These are phyloP conservation scores for Curvularia sp. DNA, from an alignment of 2,329 filamentous ascomycete genomes.

Conservation along the genomic window DNA sequence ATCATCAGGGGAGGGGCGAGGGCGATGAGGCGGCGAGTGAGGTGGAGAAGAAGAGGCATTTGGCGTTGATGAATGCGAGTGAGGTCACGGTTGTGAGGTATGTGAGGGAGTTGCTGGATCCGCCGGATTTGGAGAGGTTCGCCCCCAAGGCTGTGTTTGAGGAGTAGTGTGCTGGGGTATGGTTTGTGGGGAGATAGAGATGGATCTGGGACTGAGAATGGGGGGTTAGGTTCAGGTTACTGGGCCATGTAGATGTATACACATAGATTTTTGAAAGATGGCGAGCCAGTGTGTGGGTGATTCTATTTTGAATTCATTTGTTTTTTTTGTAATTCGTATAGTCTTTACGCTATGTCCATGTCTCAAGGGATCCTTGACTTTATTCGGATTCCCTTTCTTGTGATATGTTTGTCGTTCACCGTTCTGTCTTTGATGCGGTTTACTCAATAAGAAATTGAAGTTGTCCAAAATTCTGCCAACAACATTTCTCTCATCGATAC, in stretches of 20 bases:
- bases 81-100: slow-evolving; percentile 86
- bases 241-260: slow-evolving; percentile 32
- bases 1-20: slow-evolving; percentile 51
- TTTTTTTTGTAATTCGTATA: background rate
- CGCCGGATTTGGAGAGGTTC: slow-evolving; percentile 70
- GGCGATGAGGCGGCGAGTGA: slow-evolving; percentile 54
- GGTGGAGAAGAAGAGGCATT: slow-evolving; percentile 65
- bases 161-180: slow-evolving; percentile 12
- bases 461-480: background rate
- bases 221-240: slow-evolving; percentile 16
- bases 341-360: background rate
- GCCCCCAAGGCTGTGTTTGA: slow-evolving; percentile 55
- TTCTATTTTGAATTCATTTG: background rate
- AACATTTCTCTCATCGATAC: background rate
- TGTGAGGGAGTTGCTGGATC: slow-evolving; percentile 69
- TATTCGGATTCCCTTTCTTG: background rate
- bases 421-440: background rate
- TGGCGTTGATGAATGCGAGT: slow-evolving; percentile 80
- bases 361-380: background rate
- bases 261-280: background rate
- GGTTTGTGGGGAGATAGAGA: background rate
- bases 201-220: background rate
- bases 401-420: background rate
- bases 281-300: background rate
- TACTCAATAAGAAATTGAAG: background rate